A percentile compares a stretch with the other conserved stretches of the same genome.
Conservation (phyloP, 2,329 filamentous ascomycete species). For the Colletotrichum acutatum region DNA sequence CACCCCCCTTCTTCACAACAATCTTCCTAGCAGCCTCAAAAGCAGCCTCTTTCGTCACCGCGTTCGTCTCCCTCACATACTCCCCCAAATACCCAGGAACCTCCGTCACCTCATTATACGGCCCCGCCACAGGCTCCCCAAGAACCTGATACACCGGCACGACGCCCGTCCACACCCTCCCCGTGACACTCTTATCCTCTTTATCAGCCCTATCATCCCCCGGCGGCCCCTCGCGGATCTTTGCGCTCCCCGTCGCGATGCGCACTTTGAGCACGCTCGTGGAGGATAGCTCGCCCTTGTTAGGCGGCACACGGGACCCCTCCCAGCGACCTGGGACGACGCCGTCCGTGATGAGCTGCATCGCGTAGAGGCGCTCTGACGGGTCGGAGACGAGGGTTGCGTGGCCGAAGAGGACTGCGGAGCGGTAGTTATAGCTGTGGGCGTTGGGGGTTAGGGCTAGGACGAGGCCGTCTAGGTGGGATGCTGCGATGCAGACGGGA, state of each 20-base stretch:
- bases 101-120: conserved; percentile 67
- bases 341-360: conserved; percentile 81
- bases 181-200: conserved; percentile 53
- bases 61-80: conserved; percentile 52
- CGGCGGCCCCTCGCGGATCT: conserved; percentile 75
- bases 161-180: conserved; percentile 65
- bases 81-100: conserved; percentile 71
- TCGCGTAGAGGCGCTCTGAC: conserved; percentile 80
- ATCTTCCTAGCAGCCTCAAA: conserved; percentile 34
- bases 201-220: conserved; percentile 63
- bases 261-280: conserved; percentile 78
- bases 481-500: conserved; percentile 78
- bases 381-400: conserved; percentile 73
- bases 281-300: conserved; percentile 77
- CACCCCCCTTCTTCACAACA: not conserved
- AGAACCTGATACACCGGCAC: conserved; percentile 72
- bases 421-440: conserved; percentile 90
- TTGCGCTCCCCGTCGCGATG: conserved; percentile 79
- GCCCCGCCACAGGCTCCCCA: conserved; percentile 70
- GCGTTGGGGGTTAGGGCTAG: conserved; percentile 82
- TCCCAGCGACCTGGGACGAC: conserved; percentile 77
- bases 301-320: conserved; percentile 76
- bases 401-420: conserved; percentile 80
- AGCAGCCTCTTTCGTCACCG: conserved; percentile 38
- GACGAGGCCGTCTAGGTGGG: conserved; percentile 82